Percentiles rank a stretch among this genome's conserved stretches.
phyloP scores from a whole-genome alignment of 2,329 filamentous ascomycete genomes.

The Arthrobotrys musiformis region DNA sequence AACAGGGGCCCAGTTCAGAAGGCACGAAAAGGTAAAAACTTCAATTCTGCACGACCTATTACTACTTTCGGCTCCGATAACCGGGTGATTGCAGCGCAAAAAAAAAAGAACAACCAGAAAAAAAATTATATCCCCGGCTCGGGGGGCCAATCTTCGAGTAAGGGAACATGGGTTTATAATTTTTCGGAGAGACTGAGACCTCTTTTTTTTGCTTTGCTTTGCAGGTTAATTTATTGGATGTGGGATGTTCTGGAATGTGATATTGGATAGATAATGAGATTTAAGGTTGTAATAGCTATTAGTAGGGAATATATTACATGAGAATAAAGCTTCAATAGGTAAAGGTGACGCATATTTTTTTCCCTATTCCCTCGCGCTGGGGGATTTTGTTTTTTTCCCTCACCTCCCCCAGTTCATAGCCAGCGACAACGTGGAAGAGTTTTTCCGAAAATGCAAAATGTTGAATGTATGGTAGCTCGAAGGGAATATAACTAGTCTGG shows the following conservation, averaged over 20 bases:
- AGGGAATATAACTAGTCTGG: background rate
- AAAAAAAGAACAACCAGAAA: too few species aligned
- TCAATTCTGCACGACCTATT: conserved; percentile 46
- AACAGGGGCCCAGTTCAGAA: too few species aligned
- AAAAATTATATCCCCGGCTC: conserved; percentile 22
- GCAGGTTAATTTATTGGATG: conserved; percentile 1
- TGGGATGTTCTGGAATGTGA: conserved; percentile 46
- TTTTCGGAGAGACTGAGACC: conserved; percentile 18
- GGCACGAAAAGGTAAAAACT: conserved; percentile 5
- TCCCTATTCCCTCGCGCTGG: too few species aligned
- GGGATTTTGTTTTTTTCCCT: background rate
- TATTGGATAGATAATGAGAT: conserved; percentile 17
- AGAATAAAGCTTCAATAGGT: conserved; percentile 40
- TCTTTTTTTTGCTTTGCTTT: too few species aligned
- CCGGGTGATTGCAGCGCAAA: conserved; percentile 38
- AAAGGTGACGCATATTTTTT: conserved; percentile 25
- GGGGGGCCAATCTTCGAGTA: conserved; percentile 6
- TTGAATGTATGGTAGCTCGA: too few species aligned
- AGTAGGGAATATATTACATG: conserved; percentile 49
- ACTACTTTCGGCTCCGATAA: conserved; percentile 45
- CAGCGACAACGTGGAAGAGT: background rate
- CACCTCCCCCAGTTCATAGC: too few species aligned
- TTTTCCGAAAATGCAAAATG: conserved; percentile 19
- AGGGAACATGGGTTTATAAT: background rate
- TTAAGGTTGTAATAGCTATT: conserved; percentile 42